Percentiles rank a stretch among this genome's conserved stretches.
Evolutionary conservation across 129 eudicot genomes (phyloP).

Genomic region (Pseudognaphalium luteoalbum): DNA sequence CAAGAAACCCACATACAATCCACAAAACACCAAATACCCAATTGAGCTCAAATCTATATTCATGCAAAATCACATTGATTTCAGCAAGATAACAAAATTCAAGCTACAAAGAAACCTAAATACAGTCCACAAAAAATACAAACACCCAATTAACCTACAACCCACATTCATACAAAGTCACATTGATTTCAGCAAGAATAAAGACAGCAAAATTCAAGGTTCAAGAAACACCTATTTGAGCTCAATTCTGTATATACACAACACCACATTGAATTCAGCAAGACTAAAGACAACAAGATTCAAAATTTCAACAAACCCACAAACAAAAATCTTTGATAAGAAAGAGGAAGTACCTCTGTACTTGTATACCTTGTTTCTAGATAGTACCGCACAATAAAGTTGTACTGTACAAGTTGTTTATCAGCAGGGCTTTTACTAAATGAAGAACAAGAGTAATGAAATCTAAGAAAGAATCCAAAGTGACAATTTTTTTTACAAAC

Average conservation of each 20-base stretch:
- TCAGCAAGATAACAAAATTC: neutral
- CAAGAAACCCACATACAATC: slow-evolving; percentile 14
- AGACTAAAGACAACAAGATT: neutral
- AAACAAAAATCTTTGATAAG: slow-evolving; percentile 23
- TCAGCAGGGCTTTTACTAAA: slow-evolving; percentile 11
- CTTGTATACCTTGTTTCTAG: slow-evolving; percentile 22
- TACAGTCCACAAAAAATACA: neutral
- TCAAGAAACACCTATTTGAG: neutral
- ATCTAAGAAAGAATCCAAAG: slow-evolving; percentile 41
- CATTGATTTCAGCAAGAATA: slow-evolving; percentile 8
- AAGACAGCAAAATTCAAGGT: neutral
- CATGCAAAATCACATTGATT: no score
- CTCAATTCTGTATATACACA: neutral
- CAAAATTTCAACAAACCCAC: slow-evolving; percentile 32
- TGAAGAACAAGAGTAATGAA: slow-evolving; percentile 26
- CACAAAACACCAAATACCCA: slow-evolving; percentile 8
- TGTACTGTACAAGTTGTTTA: slow-evolving; percentile 26
- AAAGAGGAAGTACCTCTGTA: slow-evolving; percentile 14
- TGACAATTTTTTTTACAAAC: slow-evolving; percentile 21
- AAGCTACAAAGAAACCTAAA: neutral
- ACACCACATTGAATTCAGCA: slow-evolving; percentile 16
- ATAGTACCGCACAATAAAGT: slow-evolving; percentile 16
- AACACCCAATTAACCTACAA: slow-evolving; percentile 5
- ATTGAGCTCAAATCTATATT: neutral
- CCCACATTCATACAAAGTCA: neutral